Evolutionary conservation across 768 basidiomycete species (phyloP).

Genomic region (Naganishia antarctica): DNA sequence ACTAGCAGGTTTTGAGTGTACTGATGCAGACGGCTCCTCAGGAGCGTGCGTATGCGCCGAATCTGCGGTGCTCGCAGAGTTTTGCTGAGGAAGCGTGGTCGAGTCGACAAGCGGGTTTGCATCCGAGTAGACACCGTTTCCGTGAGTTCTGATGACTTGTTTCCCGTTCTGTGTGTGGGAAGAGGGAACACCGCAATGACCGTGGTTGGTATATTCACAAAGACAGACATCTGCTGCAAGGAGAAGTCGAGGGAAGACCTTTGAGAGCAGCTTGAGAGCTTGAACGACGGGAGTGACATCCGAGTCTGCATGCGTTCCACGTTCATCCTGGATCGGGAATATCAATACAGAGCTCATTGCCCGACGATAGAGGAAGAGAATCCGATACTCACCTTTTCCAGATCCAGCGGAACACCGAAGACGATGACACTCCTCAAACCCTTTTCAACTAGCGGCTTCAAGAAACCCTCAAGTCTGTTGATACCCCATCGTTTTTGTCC

Average conservation of each 20-base stretch:
- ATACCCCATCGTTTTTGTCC: conserved; percentile 91
- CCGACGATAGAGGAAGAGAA: no score
- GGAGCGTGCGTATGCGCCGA: conserved; percentile 29
- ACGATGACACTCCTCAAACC: conserved; percentile 87
- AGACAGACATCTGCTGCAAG: conserved; percentile 94
- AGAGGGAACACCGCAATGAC: conserved; percentile 72
- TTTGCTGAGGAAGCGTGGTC: conserved; percentile 5
- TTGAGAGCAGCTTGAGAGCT: conserved; percentile 72
- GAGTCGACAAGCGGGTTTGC: conserved; percentile 15
- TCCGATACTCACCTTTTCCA: conserved; percentile 60
- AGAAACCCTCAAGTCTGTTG: conserved; percentile 80
- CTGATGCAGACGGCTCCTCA: not conserved
- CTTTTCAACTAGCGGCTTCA: conserved; percentile 80
- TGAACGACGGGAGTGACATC: conserved; percentile 84
- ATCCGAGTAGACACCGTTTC: conserved; percentile 13
- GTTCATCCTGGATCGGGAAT: conserved; percentile 62
- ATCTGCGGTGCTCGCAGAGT: conserved; percentile 31
- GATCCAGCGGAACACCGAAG: conserved; percentile 83
- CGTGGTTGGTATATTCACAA: conserved; percentile 99
- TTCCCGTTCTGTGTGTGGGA: conserved; percentile 24
- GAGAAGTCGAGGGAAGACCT: conserved; percentile 75
- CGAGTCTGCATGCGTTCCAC: conserved; percentile 86
- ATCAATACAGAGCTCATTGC: no score
- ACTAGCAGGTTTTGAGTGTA: conserved; percentile 30
- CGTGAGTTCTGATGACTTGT: not conserved